Evolutionary conservation across 139 green algal genomes (phyloP).

Genomic region (Spirogloea muscicola): DNA sequence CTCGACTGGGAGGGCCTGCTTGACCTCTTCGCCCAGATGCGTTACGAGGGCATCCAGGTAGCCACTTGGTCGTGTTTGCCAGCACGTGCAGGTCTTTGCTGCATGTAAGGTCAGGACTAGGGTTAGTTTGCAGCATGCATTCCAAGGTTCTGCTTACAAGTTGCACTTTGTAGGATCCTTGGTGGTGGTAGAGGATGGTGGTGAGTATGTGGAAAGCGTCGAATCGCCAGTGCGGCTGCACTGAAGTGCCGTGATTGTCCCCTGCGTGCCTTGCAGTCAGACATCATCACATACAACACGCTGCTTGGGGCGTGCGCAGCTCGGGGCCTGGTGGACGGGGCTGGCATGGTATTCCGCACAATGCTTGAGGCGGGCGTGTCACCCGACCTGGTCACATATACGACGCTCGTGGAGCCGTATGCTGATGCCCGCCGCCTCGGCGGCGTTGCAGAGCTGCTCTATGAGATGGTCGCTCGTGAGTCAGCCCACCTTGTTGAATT

Average conservation of each 20-base stretch:
- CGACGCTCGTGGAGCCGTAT: conserved; percentile 27
- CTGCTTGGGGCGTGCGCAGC: conserved; percentile 21
- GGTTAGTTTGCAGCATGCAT: no score
- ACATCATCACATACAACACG: conserved; percentile 48
- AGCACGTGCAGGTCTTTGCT: no score
- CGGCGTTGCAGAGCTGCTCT: conserved; percentile 7
- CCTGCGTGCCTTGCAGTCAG: conserved; percentile 34
- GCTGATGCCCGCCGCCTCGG: neutral
- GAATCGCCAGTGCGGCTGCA: no score
- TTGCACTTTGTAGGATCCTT: no score
- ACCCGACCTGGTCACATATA: conserved; percentile 32
- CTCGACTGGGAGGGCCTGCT: conserved; percentile 26
- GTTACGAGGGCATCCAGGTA: conserved; percentile 39
- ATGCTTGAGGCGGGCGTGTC: conserved; percentile 21
- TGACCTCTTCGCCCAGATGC: conserved; percentile 43
- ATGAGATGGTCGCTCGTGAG: conserved; percentile 34
- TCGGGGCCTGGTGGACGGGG: conserved; percentile 17
- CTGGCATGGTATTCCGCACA: conserved; percentile 28
- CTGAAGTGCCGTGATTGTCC: no score
- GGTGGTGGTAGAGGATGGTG: no score
- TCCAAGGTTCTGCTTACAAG: no score
- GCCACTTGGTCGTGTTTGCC: no score
- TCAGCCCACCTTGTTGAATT: no score
- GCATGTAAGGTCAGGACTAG: no score
- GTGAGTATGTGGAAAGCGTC: no score